phyloP scores from a whole-genome alignment of 1,284 basidiomycete genomes.

The Heterobasidion irregulare region DNA sequence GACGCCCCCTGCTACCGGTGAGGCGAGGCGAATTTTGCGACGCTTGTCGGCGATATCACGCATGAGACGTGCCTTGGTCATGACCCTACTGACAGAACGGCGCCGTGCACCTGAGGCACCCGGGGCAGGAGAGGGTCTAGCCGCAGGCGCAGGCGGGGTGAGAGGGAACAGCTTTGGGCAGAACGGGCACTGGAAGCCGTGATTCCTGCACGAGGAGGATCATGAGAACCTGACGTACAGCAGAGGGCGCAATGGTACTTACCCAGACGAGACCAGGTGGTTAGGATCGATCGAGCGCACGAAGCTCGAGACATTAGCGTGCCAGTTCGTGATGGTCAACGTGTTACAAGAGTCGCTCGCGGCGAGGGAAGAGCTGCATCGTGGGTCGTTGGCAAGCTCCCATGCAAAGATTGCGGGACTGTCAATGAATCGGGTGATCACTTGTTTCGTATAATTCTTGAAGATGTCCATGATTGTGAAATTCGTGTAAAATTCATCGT shows the following conservation, averaged over 20 bases:
- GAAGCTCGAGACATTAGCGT: slow-evolving; percentile 35
- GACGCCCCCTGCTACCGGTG: slow-evolving; percentile 26
- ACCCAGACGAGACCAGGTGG: slow-evolving; percentile 60
- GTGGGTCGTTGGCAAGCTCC: slow-evolving; percentile 27
- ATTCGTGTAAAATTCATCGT: slow-evolving; percentile 13
- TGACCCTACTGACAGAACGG: slow-evolving; percentile 27
- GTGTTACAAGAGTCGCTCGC: slow-evolving; percentile 36
- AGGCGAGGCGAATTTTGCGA: slow-evolving; percentile 32
- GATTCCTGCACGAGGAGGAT: slow-evolving; percentile 27
- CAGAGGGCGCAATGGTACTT: slow-evolving; percentile 11
- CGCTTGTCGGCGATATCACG: slow-evolving; percentile 22
- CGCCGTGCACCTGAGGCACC: slow-evolving; percentile 17
- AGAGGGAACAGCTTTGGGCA: slow-evolving; percentile 49
- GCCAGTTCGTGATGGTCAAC: slow-evolving; percentile 47
- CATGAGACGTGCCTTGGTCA: slow-evolving; percentile 37
- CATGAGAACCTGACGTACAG: not conserved
- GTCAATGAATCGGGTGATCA: slow-evolving; percentile 16
- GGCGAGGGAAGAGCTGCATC: slow-evolving; percentile 47
- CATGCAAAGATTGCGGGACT: slow-evolving; percentile 16
- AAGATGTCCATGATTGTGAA: slow-evolving; percentile 11
- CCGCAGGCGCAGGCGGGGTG: slow-evolving; percentile 22
- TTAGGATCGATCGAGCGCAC: slow-evolving; percentile 47
- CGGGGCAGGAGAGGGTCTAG: slow-evolving; percentile 30
- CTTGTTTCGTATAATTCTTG: slow-evolving; percentile 14
- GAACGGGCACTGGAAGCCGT: slow-evolving; percentile 48